phyloP scores from a whole-genome alignment of 108 stramenopile species.

The Fistulifera solaris region DNA sequence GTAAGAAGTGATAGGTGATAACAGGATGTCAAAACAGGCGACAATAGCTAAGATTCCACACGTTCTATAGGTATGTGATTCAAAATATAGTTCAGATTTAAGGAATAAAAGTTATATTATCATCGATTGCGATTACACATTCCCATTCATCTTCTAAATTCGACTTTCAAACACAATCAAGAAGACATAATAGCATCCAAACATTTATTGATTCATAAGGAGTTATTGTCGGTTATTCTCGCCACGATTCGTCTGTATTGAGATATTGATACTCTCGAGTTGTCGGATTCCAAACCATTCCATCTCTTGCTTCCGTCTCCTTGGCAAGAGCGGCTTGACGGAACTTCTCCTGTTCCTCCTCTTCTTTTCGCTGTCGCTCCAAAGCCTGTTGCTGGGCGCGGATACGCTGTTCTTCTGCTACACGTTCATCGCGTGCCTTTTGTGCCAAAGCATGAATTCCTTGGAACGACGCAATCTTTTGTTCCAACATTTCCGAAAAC shows the following conservation, averaged over 20 bases:
- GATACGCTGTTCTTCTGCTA: conserved; percentile 28
- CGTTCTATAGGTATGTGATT: no score
- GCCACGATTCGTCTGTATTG: conserved; percentile 79
- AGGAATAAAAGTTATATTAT: no score
- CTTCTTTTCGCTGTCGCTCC: conserved; percentile 35
- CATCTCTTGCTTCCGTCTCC: conserved; percentile 60
- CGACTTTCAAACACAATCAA: no score
- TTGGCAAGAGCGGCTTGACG: conserved; percentile 51
- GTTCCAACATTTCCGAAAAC: conserved; percentile 40
- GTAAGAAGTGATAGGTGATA: no score
- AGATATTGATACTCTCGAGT: conserved; percentile 71
- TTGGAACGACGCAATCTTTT: conserved; percentile 31
- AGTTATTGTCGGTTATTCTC: no score
- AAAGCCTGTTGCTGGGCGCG: conserved; percentile 28
- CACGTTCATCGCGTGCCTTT: conserved; percentile 32
- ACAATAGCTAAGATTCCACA: no score
- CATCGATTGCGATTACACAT: no score
- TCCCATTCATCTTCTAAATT: no score
- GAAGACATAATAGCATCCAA: no score
- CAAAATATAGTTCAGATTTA: no score
- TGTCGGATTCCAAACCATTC: conserved; percentile 79
- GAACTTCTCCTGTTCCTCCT: conserved; percentile 38
- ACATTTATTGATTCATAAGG: no score
- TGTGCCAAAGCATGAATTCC: conserved; percentile 45
- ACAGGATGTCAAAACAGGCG: no score